Evolutionary conservation across 441 rosid species (phyloP), one percentile per base, ranked within the genome.

Genomic region (Gossypium trilobum): DNA sequence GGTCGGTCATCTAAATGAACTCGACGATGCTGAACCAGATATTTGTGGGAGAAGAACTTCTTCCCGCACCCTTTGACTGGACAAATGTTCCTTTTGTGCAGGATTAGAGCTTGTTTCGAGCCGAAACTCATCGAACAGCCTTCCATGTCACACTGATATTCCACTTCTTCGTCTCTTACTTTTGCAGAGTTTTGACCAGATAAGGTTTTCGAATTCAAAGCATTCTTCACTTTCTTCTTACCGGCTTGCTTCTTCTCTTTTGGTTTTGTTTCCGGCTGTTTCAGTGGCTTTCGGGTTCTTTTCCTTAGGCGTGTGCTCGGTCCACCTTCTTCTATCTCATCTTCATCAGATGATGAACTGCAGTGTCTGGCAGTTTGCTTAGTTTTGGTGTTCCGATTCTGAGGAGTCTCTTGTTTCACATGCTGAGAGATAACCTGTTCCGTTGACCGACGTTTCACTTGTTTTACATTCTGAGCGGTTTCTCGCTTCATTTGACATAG

Each of bases 1-100:
- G 99, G 98, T 23, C 99, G 91, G n/a, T 93, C 99, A 27, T 93
- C 97, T 27, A 75, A 52, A 75, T 95, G 99, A 68, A 95, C 98
- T 44, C 97, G 82, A 0, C 86, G 87, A 73, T 93, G 99, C 87
- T 95, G 99, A 83, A 95, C 97, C 69, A 95, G 79, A 68, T 95
- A 95, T 73, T 95, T 95, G 84, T 95, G 98, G 0, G 98, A 95
- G 86, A 95, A 86, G 79, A 89, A 86, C 72, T 82, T 87, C 86
- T 95, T 95, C 46, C 97, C 97, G 63, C 99, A 95, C 25, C 93
- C 98, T 81, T 90, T 89, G 9, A 90, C 89, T 2, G 99, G 99
- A 61, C 97, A 95, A 0, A 91, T 77, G 76, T 95, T 91, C 78
- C 87, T 90, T 75, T 90, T 93, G 79, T 92, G 97, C 80, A 91